Evolutionary conservation across 2,329 filamentous ascomycete genomes (phyloP).

Genomic region (Paecilomyces dactylethromorphus): DNA sequence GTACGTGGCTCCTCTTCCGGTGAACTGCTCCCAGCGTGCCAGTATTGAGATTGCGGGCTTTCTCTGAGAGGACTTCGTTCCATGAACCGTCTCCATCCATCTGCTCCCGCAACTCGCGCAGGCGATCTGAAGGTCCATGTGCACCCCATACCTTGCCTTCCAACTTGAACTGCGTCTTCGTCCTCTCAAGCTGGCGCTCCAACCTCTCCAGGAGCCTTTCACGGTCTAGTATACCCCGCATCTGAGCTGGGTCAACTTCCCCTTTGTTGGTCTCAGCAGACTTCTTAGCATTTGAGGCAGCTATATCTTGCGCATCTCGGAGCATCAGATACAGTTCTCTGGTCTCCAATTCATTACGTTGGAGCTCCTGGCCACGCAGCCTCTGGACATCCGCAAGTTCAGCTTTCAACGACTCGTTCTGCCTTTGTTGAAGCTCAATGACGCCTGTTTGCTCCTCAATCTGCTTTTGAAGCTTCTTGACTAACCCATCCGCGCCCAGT

Average conservation of each 20-base stretch:
- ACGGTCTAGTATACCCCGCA: constrained; percentile 89
- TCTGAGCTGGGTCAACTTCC: constrained; percentile 64
- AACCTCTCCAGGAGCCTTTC: constrained; percentile 88
- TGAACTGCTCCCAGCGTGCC: constrained; percentile 68
- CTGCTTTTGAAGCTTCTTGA: constrained; percentile 87
- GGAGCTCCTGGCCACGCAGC: constrained; percentile 79
- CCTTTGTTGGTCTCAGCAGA: constrained; percentile 43
- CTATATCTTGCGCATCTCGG: constrained; percentile 91
- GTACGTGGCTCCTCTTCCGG: constrained; percentile 45
- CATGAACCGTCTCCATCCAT: constrained; percentile 68
- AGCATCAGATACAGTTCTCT: constrained; percentile 97
- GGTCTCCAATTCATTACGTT: constrained; percentile 92
- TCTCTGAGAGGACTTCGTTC: constrained; percentile 45
- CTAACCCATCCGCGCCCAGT: constrained; percentile 84
- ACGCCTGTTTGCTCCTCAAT: constrained; percentile 87
- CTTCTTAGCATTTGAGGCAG: constrained; percentile 74
- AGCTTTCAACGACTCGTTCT: constrained; percentile 80
- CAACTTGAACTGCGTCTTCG: constrained; percentile 96
- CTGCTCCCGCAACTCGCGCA: constrained; percentile 85
- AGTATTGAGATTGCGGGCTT: constrained; percentile 60
- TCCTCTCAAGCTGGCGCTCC: constrained; percentile 90
- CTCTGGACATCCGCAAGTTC: constrained; percentile 84
- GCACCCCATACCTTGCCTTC: constrained; percentile 90
- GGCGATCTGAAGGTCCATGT: constrained; percentile 79
- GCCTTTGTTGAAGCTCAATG: constrained; percentile 80